Percentiles rank a stretch among this genome's conserved stretches.
phyloP scores from a whole-genome alignment of 495 filamentous ascomycete species.

The Terfezia boudieri region DNA sequence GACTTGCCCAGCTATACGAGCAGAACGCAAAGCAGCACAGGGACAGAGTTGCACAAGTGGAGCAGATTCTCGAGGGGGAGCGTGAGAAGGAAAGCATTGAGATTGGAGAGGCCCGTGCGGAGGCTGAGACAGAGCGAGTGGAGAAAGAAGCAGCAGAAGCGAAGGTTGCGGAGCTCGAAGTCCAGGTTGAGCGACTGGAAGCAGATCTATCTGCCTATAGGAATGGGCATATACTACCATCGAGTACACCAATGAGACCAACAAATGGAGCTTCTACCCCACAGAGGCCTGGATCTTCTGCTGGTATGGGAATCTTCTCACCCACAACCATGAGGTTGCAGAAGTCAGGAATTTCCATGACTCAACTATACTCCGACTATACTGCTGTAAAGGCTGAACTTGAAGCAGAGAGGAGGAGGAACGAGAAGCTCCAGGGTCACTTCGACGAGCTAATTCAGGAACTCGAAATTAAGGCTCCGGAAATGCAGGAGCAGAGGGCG shows the following conservation, averaged over 20 bases:
- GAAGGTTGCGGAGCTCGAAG: slow-evolving; percentile 52
- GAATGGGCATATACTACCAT: slow-evolving; percentile 16
- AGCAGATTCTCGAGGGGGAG: slow-evolving; percentile 48
- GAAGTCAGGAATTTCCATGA: slow-evolving; percentile 37
- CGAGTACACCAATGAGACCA: slow-evolving; percentile 31
- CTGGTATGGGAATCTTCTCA: slow-evolving; percentile 25
- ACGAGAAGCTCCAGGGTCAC: slow-evolving; percentile 43
- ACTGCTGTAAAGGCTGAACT: slow-evolving; percentile 35
- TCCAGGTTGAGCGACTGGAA: slow-evolving; percentile 45
- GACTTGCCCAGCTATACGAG: slow-evolving; percentile 66
- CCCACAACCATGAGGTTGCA: slow-evolving; percentile 31
- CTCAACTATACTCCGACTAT: slow-evolving; percentile 46
- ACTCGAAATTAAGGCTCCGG: slow-evolving; percentile 46
- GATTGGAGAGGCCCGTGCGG: slow-evolving; percentile 52
- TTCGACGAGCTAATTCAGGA: slow-evolving; percentile 55
- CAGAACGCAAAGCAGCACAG: slow-evolving; percentile 62
- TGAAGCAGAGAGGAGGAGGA: slow-evolving; percentile 43
- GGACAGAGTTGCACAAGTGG: slow-evolving; percentile 59
- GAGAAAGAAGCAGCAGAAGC: slow-evolving; percentile 48
- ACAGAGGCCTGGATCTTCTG: slow-evolving; percentile 21
- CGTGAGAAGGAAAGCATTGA: slow-evolving; percentile 65
- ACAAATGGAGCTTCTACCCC: slow-evolving; percentile 33
- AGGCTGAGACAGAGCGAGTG: slow-evolving; percentile 56
- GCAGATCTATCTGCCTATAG: slow-evolving; percentile 16
- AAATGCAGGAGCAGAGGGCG: slow-evolving; percentile 41